Base-by-base conservation (phyloP, 768 basidiomycete genomes). In the Dacryopinax primogenitus region DNA sequence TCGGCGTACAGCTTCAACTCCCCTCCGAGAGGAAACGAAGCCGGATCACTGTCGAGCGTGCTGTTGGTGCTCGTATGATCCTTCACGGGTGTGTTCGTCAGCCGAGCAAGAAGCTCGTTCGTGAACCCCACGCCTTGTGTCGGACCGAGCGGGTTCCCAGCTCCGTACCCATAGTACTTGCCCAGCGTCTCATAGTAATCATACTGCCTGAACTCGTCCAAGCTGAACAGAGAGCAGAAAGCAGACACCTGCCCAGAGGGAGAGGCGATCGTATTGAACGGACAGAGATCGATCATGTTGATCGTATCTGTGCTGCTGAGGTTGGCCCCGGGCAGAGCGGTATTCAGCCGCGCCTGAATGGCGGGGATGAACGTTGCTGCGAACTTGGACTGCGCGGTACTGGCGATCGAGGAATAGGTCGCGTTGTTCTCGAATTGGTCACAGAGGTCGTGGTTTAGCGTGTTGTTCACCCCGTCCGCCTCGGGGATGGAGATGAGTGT, bases 61-160 rank as follows among this genome's bases (percentile, higher is more conserved):
- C 74, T 74, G 74, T 92, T 92, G 1, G 87, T 88, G 69, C 87
- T 86, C 0, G 89, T 91, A 67, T 80, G 71, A 73, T 91, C 89
- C 39, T 72, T 72, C 32, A 90, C 86, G 1, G 84, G 81, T 16
- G 72, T 74, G 16, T 79, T 78, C 0, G 86, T 88, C 44, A 95
- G 79, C 12, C 93, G 83, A 0, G 90, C 88, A 23, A 94, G 73
- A n/a, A 95, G 81, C 75, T 94, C 92, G 72, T 92, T 92, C 71
- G 89, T 78, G 72, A 88, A 95, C 4, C 92, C 92, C 2, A 92
- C 85, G 33, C 90, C 90, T 72, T 90, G 88, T 6, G 90, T 83
- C 3, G 78, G 85, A 1, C 90, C 90, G 1, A 92, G 77, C 1
- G 73, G 68, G 67, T 84, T 83, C 2, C 90, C 89, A 66, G 88